These are phyloP conservation scores for Lactifluus hygrophoroides DNA, from an alignment of 768 basidiomycete species.

Conservation along the genomic window DNA sequence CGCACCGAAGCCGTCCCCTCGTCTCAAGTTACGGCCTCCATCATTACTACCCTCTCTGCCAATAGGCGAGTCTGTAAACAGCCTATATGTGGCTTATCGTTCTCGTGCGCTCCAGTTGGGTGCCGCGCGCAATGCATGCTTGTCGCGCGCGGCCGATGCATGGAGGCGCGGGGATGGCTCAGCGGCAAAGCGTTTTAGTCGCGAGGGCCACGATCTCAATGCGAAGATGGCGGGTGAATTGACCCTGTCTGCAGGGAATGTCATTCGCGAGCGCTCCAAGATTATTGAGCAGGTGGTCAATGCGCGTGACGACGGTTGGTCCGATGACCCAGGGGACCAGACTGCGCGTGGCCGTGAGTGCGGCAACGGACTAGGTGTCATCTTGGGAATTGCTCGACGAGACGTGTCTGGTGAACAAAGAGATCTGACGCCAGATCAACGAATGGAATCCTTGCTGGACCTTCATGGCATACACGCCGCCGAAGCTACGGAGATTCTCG, in stretches of 20 bases:
- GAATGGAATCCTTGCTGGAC: constrained; percentile 82
- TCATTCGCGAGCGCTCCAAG: constrained; percentile 76
- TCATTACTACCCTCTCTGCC: constrained; percentile 79
- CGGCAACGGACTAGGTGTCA: constrained; percentile 79
- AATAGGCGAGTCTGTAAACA: constrained; percentile 74
- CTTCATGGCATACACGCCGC: constrained; percentile 90
- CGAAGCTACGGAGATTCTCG: constrained; percentile 86
- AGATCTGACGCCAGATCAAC: constrained; percentile 70
- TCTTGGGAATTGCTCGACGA: constrained; percentile 73
- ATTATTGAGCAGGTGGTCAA: constrained; percentile 71
- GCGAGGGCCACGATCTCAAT: constrained; percentile 92
- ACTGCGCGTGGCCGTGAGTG: constrained; percentile 60
- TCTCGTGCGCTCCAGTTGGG: constrained; percentile 85
- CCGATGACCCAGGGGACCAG: constrained; percentile 79
- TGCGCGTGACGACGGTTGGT: constrained; percentile 61
- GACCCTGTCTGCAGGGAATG: constrained; percentile 69
- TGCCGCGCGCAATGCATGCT: constrained; percentile 86
- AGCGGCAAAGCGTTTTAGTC: constrained; percentile 86
- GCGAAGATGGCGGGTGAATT: constrained; percentile 85
- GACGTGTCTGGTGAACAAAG: constrained; percentile 41
- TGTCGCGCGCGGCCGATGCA: constrained; percentile 91
- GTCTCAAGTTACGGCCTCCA: constrained; percentile 77
- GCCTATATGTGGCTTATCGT: constrained; percentile 83
- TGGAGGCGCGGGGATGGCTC: constrained; percentile 95
- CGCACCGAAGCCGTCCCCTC: constrained; percentile 73